Base-by-base conservation (phyloP, 305 asterid species). In the Solanum aculeatissimum region DNA sequence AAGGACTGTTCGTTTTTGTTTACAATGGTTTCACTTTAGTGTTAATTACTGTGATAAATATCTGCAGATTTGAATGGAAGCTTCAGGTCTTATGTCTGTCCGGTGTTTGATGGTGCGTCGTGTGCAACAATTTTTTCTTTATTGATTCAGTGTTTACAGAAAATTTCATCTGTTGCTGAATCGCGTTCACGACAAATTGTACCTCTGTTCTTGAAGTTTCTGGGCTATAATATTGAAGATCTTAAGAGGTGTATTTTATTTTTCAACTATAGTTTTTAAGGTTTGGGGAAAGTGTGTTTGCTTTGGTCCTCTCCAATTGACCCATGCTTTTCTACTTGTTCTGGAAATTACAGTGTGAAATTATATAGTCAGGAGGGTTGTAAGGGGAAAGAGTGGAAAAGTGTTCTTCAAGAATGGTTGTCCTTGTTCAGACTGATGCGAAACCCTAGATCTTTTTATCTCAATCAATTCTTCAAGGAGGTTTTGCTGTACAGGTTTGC, bases 401-500 rank as follows among this genome's bases (percentile, higher is more conserved):
- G 80, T 58, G 89, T 88, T 82, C 97, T 94, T 82, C 89, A 89
- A 87, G 97, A 97, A 89, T 97, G 98, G 99, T 87, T 97, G 80
- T 91, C 90, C 93, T 88, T 97, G 87, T 88, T 94, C 88, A 87
- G 89, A 83, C 81, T 90, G 90, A 88, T 95, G 86, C 93, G 88
- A 57, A 97, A 94, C 86, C 97, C 98, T 23, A 91, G 86, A 86
- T 90, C 92, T 78, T 92, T 92, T 42, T 87, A 91, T 89, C 93
- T 51, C 87, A 89, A 92, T 83, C 93, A 85, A 62, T 84, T 92
- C 85, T 84, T 95, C 85, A 95, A 86, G 90, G 91, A 94, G 21
- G 93, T 94, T 91, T 93, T 97, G 85, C 93, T 87, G 79, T 88
- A 93, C 86, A 97, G 99, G 99, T 95, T 86, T 74, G 95, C 88